A percentile compares a stretch with the other conserved stretches of the same genome.
Conservation (phyloP, 2,329 filamentous ascomycete species). For the Chrysoporthe puriensis region DNA sequence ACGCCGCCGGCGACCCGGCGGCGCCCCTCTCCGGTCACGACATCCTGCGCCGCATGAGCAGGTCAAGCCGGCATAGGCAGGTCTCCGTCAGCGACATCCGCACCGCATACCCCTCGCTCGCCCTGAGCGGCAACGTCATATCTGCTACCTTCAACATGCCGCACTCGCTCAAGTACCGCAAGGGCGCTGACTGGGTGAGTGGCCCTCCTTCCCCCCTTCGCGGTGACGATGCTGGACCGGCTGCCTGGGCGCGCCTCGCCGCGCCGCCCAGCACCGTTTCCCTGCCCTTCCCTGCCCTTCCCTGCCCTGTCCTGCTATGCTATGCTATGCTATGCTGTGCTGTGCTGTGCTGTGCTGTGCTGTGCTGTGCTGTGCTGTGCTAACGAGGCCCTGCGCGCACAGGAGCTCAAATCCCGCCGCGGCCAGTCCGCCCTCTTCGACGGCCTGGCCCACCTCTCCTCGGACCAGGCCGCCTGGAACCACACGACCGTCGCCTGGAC, state of each 20-base stretch:
- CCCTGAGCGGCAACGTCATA: conserved; percentile 67
- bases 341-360: too few species aligned
- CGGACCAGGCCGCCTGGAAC: conserved; percentile 82
- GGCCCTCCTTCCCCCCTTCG: neutral
- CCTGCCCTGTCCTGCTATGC: too few species aligned
- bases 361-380: neutral
- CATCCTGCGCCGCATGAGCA: conserved; percentile 49
- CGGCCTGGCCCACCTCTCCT: conserved; percentile 85
- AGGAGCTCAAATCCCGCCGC: conserved; percentile 77
- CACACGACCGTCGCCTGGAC: conserved; percentile 96
- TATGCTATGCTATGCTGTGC: conserved; percentile 2
- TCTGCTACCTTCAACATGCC: conserved; percentile 68
- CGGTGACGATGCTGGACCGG: neutral
- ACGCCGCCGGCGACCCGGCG: conserved; percentile 36
- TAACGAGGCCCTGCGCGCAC: conserved; percentile 5
- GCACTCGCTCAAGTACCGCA: conserved; percentile 61
- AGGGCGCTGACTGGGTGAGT: conserved; percentile 64
- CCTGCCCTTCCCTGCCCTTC: too few species aligned
- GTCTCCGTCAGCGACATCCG: conserved; percentile 61
- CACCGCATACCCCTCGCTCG: conserved; percentile 59
- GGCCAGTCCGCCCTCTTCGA: conserved; percentile 93
- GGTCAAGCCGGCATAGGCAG: conserved; percentile 45
- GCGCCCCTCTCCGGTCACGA: conserved; percentile 45
- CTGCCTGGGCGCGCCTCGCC: too few species aligned
- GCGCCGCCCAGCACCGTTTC: too few species aligned